These are phyloP conservation scores for Paratinospora sagittata DNA, from an alignment of 164 flowering plant species.

Conservation along the genomic window DNA sequence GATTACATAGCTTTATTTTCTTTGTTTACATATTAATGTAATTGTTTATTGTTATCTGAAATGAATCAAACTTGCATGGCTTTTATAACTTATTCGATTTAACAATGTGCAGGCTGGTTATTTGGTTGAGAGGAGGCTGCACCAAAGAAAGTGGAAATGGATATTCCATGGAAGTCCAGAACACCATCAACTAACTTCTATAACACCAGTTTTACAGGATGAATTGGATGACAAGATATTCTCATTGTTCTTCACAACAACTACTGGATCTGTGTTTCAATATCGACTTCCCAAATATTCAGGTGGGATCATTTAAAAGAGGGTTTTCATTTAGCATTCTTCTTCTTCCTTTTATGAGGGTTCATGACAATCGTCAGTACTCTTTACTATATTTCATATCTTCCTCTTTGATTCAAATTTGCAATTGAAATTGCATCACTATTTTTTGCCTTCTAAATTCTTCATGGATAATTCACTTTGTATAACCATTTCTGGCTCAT, in stretches of 20 bases:
- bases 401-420: background rate
- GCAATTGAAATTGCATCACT: background rate
- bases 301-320: conserved; percentile 32
- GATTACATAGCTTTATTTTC: background rate
- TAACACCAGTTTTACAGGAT: conserved; percentile 43
- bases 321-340: background rate
- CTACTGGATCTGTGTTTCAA: conserved; percentile 56
- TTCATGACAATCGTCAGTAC: background rate
- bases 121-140: conserved; percentile 61
- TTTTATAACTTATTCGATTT: background rate
- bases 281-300: conserved; percentile 42
- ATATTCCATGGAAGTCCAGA: conserved; percentile 61
- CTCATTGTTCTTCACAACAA: conserved; percentile 58
- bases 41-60: background rate
- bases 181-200: conserved; percentile 48
- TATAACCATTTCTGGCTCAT: background rate
- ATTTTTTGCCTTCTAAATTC: background rate
- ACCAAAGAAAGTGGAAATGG: conserved; percentile 91
- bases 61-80: background rate
- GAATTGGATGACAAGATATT: conserved; percentile 29
- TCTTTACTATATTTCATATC: background rate
- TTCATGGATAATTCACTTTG: too few species aligned
- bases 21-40: too few species aligned
- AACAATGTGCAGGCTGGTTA: conserved; percentile 44
- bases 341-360: background rate